phyloP scores from a whole-genome alignment of 306 rosid genomes.

The Hippophae rhamnoides region DNA sequence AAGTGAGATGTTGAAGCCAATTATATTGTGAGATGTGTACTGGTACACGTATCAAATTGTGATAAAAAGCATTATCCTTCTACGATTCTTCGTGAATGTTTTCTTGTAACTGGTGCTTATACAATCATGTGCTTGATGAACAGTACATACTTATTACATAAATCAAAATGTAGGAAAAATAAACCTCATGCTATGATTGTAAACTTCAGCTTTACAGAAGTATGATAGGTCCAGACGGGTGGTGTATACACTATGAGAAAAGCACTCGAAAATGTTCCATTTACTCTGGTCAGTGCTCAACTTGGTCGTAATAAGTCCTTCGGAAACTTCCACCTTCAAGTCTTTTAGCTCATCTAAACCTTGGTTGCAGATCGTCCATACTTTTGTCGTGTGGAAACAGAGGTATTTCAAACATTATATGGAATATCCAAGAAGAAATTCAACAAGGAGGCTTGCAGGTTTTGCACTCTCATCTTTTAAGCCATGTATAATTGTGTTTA shows the following conservation, averaged over 20 bases:
- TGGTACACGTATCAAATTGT: too few species aligned
- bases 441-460: conserved; percentile 93
- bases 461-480: neutral
- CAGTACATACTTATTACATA: neutral
- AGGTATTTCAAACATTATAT: conserved; percentile 47
- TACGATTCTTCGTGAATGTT: too few species aligned
- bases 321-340: neutral
- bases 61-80: too few species aligned
- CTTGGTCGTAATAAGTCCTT: too few species aligned
- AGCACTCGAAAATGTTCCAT: conserved; percentile 68
- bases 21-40: too few species aligned
- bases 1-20: too few species aligned
- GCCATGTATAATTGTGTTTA: neutral
- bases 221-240: conserved; percentile 72
- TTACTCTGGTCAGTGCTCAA: conserved; percentile 41
- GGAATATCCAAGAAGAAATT: conserved; percentile 55
- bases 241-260: conserved; percentile 84
- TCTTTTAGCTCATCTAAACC: neutral
- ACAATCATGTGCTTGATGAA: neutral
- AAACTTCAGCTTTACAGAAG: conserved; percentile 67
- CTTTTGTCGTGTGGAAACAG: conserved; percentile 79
- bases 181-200: neutral
- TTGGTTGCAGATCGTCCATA: conserved; percentile 67
- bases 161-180: neutral
- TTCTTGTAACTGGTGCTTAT: neutral